Base-by-base conservation (phyloP, 306 rosid genomes). In the Mimosa bimucronata region DNA sequence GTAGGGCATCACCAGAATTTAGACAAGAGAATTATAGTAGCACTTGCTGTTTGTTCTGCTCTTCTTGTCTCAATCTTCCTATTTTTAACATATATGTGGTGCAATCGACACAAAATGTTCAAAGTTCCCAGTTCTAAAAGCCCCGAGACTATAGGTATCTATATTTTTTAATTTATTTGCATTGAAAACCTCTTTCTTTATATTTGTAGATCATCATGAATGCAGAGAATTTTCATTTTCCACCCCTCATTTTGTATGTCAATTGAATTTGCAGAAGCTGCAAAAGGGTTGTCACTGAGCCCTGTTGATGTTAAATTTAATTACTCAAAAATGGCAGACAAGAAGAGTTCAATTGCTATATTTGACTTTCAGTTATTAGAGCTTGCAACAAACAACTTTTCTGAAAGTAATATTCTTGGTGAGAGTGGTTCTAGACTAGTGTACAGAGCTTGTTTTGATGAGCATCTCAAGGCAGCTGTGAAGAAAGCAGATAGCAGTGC, bases 301-400 rank as follows among this genome's bases (percentile, higher is more conserved):
- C 84, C 88, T 45, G 81, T 78, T 28, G 82, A 78, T 87, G 92
- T 88, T 11, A 83, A 85, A 66, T 78, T 86, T 74, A 88, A 83
- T 73, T 86, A 96, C 82, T 79, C 91, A 74, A 87, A 87, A 87
- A 72, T 89, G 91, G 88, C 88, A 21, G 91, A 86, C 60, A 88
- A 75, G 76, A 89, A 89, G 80, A 89, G 91, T 52, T 84, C 93
- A 0, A 85, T 91, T 67, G 92, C 92, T 26, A 82, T 88, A 53
- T 88, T 94, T 34, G 87, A 91, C 76, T 94, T 89, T 84, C 89
- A 88, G 38, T 81, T 88, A 85, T 87, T 92, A 77, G 94, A 88
- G 85, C 82, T 87, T 28, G 97, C 97, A 10, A 94, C 98, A 12
- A 88, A 90, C 81, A 88, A 60, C 83, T 94, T 92, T 85, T 73